Evolutionary conservation across 176 grass and related monocot species (phyloP), one percentile per base, ranked within the genome.

Genomic region (Poa pratensis): DNA sequence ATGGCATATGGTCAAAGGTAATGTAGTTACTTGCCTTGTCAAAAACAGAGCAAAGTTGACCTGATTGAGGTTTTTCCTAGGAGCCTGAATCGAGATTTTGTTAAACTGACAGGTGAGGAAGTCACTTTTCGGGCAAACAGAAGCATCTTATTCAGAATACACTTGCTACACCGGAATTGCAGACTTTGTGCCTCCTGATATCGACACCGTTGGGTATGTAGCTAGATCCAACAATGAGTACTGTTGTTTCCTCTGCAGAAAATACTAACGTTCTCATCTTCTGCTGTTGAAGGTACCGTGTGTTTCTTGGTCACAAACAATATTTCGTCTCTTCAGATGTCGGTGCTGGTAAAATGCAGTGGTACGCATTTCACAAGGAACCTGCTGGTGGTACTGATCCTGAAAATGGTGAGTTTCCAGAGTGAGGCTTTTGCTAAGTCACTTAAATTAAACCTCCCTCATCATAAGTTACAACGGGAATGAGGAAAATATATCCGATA

Each of bases 1-100:
- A 98, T 62, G 96, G 96, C 64, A 98, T 98, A 92, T 84, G 96
- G 96, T 98, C 96, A 79, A 98, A 94, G 93, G 96, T 98, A 89
- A 67, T 70, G 26, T 30, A n/a, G 30, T 45, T 57, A 59, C 45
- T 82, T 84, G 9, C 10, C 59, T 87, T 48, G 16, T 87, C 0
- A 30, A 42, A 88, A 75, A 59, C 5, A 85, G 45, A n/a, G 11
- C 32, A 39, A 39, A 83, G n/a, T 14, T 79, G 34, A 80, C n/a
- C 34, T 81, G 80, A 48, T 62, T 84, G 30, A 70, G n/a, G 17
- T 67, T 64, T 79, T n/a, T 4, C 76, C 83, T 73, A 50, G 40
- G 69, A 24, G 23, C 42, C 69, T 73, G 22, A 26, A 73, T 30
- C 28, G 16, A 74, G 46, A 45, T 67, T 82, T 75, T 28, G 3